Conservation (phyloP, 305 asterid genomes). For the Solanum hybrid region DNA sequence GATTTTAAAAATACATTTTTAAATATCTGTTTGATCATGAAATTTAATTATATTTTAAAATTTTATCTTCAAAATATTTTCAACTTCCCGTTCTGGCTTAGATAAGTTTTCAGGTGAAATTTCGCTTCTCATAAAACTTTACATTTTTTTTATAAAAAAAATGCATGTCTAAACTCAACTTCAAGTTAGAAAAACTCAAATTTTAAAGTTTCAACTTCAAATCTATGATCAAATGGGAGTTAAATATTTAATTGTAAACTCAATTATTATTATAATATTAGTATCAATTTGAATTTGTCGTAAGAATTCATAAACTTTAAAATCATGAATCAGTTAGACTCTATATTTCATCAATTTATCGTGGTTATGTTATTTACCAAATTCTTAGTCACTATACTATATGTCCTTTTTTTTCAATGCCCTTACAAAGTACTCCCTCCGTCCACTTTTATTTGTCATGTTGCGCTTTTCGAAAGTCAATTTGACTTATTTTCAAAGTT, state of each 20-base stretch:
- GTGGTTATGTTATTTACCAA: too few relatives aligned
- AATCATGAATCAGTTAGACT: not conserved
- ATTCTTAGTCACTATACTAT: too few relatives aligned
- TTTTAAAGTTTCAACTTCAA: not conserved
- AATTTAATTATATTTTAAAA: not conserved
- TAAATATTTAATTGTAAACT: not conserved
- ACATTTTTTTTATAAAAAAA: too few relatives aligned
- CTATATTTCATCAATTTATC: too few relatives aligned
- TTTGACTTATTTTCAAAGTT: too few relatives aligned
- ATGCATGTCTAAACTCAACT: not conserved
- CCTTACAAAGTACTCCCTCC: too few relatives aligned
- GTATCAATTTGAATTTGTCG: not conserved
- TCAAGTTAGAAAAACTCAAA: not conserved
- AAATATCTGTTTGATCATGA: too few relatives aligned
- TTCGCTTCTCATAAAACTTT: not conserved
- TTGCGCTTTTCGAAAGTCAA: too few relatives aligned
- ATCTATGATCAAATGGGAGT: not conserved
- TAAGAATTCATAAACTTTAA: not conserved
- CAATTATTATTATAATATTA: not conserved
- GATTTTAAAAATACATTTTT: not conserved
- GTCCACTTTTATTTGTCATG: too few relatives aligned
- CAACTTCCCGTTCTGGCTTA: not conserved
- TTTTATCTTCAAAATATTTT: not conserved
- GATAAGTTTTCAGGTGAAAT: not conserved
- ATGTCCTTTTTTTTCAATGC: too few relatives aligned